These are phyloP conservation scores for Wallacemonas rigidus DNA, from an alignment of 208 protist genomes.

Conservation along the genomic window DNA sequence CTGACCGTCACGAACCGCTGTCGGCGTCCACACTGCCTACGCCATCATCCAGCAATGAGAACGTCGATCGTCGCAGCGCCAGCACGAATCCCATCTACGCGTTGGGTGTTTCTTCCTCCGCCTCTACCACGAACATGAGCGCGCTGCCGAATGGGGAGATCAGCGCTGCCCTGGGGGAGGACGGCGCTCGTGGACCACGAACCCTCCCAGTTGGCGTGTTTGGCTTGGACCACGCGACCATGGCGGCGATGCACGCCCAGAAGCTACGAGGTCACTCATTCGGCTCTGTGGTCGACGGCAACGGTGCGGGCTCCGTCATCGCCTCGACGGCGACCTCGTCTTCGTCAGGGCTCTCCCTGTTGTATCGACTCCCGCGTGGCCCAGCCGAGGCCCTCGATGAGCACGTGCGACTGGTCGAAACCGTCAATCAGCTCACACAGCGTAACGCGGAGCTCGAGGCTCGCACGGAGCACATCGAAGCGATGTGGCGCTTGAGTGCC, in stretches of 20 bases:
- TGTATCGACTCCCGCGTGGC: constrained; percentile 52
- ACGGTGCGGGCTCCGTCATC: background rate
- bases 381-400: constrained; percentile 55
- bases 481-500: constrained; percentile 34
- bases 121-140: background rate
- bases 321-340: constrained; percentile 9
- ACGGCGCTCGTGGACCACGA: no score
- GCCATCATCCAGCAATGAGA: constrained; percentile 9
- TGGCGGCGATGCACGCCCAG: background rate
- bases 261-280: background rate
- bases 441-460: constrained; percentile 40
- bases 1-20: background rate
- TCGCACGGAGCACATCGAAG: constrained; percentile 29
- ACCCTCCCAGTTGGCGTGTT: background rate
- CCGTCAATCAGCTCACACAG: constrained; percentile 36
- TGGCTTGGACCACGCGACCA: background rate
- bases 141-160: background rate
- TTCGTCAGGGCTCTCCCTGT: constrained; percentile 35
- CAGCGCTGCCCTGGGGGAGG: no score
- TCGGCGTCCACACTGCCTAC: constrained; percentile 2
- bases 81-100: constrained; percentile 21
- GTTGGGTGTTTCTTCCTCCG: constrained; percentile 12
- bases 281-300: background rate
- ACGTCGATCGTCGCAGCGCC: constrained; percentile 7
- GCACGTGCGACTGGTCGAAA: constrained; percentile 58